Evolutionary conservation across 2,329 filamentous ascomycete species (phyloP).

Genomic region (Fusarium nisikadoi): DNA sequence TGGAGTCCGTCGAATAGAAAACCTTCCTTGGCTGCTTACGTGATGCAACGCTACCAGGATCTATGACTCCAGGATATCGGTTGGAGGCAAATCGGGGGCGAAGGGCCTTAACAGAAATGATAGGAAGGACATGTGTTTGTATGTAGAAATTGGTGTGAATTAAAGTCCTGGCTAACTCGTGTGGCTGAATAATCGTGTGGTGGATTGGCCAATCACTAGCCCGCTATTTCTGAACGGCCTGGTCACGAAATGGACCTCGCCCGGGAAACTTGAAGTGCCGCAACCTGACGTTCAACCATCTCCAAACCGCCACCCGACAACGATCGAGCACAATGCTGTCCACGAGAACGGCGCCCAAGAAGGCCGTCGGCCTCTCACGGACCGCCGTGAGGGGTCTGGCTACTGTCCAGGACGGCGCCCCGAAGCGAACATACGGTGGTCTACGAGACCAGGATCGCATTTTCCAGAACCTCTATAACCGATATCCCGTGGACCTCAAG

Average conservation of each 20-base stretch:
- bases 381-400: conserved; percentile 75
- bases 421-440: conserved; percentile 82
- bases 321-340: conserved; percentile 57
- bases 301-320: conserved; percentile 48
- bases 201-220: conserved; percentile 56
- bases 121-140: conserved; percentile 22
- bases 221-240: conserved; percentile 50
- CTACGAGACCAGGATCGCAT: conserved; percentile 97
- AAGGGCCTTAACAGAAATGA: conserved; percentile 33
- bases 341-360: conserved; percentile 54
- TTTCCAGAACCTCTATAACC: conserved; percentile 98
- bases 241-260: conserved; percentile 47
- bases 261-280: conserved; percentile 52
- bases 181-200: conserved; percentile 44
- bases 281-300: conserved; percentile 47
- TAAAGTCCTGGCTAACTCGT: conserved; percentile 46
- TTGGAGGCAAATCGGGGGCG: conserved; percentile 18
- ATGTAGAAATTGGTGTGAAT: neutral
- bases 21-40: conserved; percentile 23
- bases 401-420: conserved; percentile 78
- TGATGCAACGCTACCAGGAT: conserved; percentile 26
- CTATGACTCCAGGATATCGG: conserved; percentile 42
- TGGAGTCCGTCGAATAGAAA: conserved; percentile 25
- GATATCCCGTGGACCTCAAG: conserved; percentile 90
- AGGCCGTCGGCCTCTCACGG: conserved; percentile 55